Evolutionary conservation across 23 red algal genomes (phyloP).

Genomic region (Agarophyton chilense): DNA sequence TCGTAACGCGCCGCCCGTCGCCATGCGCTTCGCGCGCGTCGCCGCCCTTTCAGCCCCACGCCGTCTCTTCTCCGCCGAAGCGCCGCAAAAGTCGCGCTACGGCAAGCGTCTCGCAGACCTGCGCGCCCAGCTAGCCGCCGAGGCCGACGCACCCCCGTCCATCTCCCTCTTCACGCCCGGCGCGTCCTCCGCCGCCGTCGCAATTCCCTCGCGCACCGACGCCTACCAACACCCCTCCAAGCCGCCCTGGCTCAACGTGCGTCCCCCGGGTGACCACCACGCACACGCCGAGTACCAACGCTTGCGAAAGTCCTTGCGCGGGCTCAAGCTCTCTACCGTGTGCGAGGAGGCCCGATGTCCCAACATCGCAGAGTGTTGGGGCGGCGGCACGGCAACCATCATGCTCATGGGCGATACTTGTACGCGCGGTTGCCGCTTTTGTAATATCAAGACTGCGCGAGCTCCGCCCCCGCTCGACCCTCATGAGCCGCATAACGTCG

Average conservation of each 20-base stretch:
- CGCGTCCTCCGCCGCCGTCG: slow-evolving; percentile 30
- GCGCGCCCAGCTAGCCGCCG: slow-evolving; percentile 40
- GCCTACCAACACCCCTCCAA: slow-evolving; percentile 84
- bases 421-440: slow-evolving; percentile 95
- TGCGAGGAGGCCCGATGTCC: slow-evolving; percentile 98
- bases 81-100: slow-evolving; percentile 27
- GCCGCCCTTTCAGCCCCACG: background rate
- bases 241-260: slow-evolving; percentile 87
- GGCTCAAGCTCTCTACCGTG: slow-evolving; percentile 79
- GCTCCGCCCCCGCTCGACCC: slow-evolving; percentile 84
- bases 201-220: slow-evolving; percentile 39
- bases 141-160: slow-evolving; percentile 14
- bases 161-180: slow-evolving; percentile 23
- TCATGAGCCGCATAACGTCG: slow-evolving; percentile 79
- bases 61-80: background rate
- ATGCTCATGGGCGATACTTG: slow-evolving; percentile 99
- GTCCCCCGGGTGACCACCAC: slow-evolving; percentile 87
- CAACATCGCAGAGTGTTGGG: slow-evolving; percentile 99
- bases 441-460: slow-evolving; percentile 88
- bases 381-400: slow-evolving; percentile 97
- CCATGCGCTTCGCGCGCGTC: too few species aligned
- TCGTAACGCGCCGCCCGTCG: too few species aligned
- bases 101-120: slow-evolving; percentile 52
- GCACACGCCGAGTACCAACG: slow-evolving; percentile 68
- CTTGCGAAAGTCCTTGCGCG: slow-evolving; percentile 70